A percentile compares a stretch with the other conserved stretches of the same genome.
These are phyloP conservation scores for Entomophthora muscae DNA, from an alignment of 371 early-diverging fungal genomes.

Conservation along the genomic window DNA sequence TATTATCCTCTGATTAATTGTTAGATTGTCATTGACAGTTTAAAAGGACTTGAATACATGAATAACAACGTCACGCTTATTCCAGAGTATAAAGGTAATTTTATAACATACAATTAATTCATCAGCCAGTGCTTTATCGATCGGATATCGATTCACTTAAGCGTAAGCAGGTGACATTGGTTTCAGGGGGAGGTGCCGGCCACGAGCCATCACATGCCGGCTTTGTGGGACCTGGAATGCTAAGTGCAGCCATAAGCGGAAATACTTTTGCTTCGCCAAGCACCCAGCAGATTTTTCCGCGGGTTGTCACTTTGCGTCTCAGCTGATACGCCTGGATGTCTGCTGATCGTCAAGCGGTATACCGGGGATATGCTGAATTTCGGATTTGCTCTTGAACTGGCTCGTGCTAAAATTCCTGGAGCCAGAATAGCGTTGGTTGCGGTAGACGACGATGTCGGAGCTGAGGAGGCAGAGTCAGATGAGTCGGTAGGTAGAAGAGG, in stretches of 20 bases:
- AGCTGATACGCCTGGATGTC: slow-evolving; percentile 46
- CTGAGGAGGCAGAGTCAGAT: slow-evolving; percentile 36
- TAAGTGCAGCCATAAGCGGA: slow-evolving; percentile 63
- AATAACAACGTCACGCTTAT: too few species aligned
- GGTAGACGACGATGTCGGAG: slow-evolving; percentile 65
- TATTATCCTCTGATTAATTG: too few species aligned
- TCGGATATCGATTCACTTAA: background rate
- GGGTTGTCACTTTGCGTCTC: slow-evolving; percentile 37
- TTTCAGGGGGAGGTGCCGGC: slow-evolving; percentile 32
- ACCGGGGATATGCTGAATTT: slow-evolving; percentile 68
- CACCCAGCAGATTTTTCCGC: slow-evolving; percentile 46
- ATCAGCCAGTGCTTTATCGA: too few species aligned
- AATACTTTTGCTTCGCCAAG: slow-evolving; percentile 71
- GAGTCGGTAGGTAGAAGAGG: slow-evolving; percentile 65
- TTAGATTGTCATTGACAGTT: too few species aligned
- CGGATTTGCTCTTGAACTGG: slow-evolving; percentile 59
- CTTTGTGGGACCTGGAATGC: slow-evolving; percentile 49
- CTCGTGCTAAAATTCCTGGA: slow-evolving; percentile 39
- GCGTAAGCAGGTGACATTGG: background rate
- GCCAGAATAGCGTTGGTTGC: slow-evolving; percentile 43
- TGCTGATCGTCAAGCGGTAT: slow-evolving; percentile 71
- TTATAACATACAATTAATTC: too few species aligned
- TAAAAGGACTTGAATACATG: too few species aligned
- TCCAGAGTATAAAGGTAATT: too few species aligned
- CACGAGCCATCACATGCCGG: slow-evolving; percentile 74